These are phyloP conservation scores for Calcarisporium arbuscula DNA, from an alignment of 2,329 filamentous ascomycete species.

Conservation along the genomic window DNA sequence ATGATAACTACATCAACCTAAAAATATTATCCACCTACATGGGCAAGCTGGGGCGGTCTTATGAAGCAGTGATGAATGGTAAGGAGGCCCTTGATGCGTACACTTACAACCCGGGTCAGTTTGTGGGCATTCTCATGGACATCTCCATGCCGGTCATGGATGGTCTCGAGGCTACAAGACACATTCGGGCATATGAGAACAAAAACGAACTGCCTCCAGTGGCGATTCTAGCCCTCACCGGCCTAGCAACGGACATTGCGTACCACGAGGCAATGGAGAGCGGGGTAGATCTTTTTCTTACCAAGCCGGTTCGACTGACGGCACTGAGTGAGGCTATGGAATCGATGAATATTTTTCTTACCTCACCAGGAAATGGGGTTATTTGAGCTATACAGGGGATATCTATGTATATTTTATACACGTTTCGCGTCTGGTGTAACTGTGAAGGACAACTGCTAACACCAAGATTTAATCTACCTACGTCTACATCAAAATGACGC, in stretches of 20 bases:
- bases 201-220: conserved; percentile 28
- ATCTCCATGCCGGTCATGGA: conserved; percentile 50
- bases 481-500: too few relatives aligned
- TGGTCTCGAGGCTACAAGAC: conserved; percentile 38
- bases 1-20: conserved; percentile 31
- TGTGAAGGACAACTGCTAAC: too few relatives aligned
- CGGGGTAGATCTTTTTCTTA: conserved; percentile 46
- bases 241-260: conserved; percentile 37
- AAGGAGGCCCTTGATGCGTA: conserved; percentile 21
- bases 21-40: conserved; percentile 22
- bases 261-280: conserved; percentile 44
- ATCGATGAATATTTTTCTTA: conserved; percentile 5
- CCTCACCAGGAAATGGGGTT: too few relatives aligned
- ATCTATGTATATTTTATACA: too few relatives aligned
- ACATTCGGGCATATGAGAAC: conserved; percentile 39
- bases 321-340: conserved; percentile 19
- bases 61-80: conserved; percentile 18
- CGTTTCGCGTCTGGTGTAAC: too few relatives aligned
- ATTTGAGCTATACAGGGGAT: too few relatives aligned
- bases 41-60: conserved; percentile 17
- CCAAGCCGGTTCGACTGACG: conserved; percentile 41
- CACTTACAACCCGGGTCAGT: conserved; percentile 7
- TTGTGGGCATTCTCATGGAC: conserved; percentile 31
- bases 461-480: too few relatives aligned
- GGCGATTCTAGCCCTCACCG: conserved; percentile 44